Evolutionary conservation across 148 eudicot species (phyloP).

Genomic region (Mesembryanthemum crystallinum): DNA sequence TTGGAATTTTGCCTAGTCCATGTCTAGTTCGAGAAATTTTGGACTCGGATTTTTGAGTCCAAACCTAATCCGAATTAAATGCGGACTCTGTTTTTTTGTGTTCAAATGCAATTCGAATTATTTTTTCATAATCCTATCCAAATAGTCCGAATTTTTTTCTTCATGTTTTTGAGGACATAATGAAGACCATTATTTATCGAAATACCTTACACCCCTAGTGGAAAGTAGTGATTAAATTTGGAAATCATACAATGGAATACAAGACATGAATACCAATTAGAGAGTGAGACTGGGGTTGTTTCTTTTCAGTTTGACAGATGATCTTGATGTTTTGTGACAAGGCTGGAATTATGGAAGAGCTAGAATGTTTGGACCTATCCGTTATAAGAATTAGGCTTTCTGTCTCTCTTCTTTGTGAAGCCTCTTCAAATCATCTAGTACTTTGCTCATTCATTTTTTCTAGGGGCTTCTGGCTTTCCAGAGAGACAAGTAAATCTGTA

Average conservation of each 20-base stretch:
- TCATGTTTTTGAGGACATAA: no score
- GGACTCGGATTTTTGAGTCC: no score
- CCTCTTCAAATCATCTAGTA: background rate
- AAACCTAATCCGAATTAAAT: no score
- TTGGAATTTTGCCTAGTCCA: no score
- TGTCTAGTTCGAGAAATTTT: no score
- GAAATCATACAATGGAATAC: background rate
- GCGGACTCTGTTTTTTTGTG: no score
- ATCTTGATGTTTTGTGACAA: background rate
- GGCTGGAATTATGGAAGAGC: background rate
- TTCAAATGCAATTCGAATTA: no score
- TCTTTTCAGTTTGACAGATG: background rate
- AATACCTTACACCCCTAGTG: no score
- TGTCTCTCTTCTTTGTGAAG: background rate
- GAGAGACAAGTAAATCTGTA: background rate
- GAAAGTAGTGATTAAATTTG: background rate
- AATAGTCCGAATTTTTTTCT: no score
- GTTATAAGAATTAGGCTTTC: background rate
- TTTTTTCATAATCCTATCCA: no score
- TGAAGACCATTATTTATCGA: no score
- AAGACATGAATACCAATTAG: background rate
- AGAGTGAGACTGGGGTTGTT: background rate
- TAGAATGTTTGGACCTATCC: background rate
- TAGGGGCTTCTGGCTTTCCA: background rate
- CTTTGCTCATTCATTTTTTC: background rate